Evolutionary conservation across 2,329 filamentous ascomycete species (phyloP).

Genomic region (Clarireedia paspali): DNA sequence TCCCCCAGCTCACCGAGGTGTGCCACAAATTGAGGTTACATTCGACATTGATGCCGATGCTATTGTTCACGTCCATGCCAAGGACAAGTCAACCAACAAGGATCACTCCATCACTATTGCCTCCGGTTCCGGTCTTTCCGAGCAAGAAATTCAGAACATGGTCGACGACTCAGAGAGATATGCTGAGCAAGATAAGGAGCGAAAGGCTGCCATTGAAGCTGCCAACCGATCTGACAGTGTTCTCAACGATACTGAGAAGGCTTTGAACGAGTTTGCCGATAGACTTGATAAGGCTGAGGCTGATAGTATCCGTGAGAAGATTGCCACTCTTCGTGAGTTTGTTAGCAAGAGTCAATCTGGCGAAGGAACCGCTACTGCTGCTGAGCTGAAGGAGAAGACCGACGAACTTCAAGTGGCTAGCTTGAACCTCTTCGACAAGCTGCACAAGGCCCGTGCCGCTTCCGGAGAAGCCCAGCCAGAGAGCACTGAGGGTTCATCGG

Average conservation of each 20-base stretch:
- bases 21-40: slow-evolving; percentile 94
- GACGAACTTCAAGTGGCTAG: slow-evolving; percentile 95
- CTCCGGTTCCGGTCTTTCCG: slow-evolving; percentile 92
- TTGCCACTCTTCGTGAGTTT: slow-evolving; percentile 74
- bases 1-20: slow-evolving; percentile 89
- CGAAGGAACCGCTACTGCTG: slow-evolving; percentile 76
- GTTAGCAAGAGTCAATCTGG: slow-evolving; percentile 92
- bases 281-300: slow-evolving; percentile 95
- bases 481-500: slow-evolving; percentile 38
- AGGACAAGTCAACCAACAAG: slow-evolving; percentile 99
- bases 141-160: slow-evolving; percentile 93
- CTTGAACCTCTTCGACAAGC: slow-evolving; percentile 98
- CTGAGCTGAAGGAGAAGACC: slow-evolving; percentile 97
- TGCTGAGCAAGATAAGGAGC: slow-evolving; percentile 89
- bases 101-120: slow-evolving; percentile 99
- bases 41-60: slow-evolving; percentile 98
- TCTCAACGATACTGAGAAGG: slow-evolving; percentile 96
- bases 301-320: slow-evolving; percentile 91
- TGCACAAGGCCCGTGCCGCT: slow-evolving; percentile 90
- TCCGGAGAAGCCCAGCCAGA: slow-evolving; percentile 43
- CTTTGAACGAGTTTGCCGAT: slow-evolving; percentile 92
- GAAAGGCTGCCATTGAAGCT: slow-evolving; percentile 89
- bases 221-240: slow-evolving; percentile 97
- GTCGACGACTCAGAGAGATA: slow-evolving; percentile 97
- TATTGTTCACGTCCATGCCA: slow-evolving; percentile 95